Conservation (phyloP, 495 filamentous ascomycete genomes). For the Tetracladium setigerum region DNA sequence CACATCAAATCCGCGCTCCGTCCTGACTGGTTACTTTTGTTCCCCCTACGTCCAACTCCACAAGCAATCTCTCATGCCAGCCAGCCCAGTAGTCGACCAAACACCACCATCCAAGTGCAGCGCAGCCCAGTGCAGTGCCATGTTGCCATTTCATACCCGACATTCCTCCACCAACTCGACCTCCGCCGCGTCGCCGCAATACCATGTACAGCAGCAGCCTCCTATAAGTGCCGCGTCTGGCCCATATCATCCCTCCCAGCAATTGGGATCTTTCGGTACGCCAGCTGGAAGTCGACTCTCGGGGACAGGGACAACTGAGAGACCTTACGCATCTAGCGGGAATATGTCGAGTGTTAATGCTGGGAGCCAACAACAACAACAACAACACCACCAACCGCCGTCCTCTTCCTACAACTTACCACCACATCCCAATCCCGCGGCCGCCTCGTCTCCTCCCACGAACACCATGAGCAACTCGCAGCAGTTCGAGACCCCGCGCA, state of each 20-base stretch:
- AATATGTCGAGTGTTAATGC: conserved; percentile 8
- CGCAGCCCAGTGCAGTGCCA: no score
- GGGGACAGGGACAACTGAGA: conserved; percentile 27
- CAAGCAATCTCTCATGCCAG: no score
- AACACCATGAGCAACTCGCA: conserved; percentile 31
- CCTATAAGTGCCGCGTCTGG: conserved; percentile 18
- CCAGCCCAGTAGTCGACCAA: no score
- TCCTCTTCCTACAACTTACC: conserved; percentile 4
- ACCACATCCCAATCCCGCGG: conserved; percentile 11
- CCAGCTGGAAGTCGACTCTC: conserved; percentile 31
- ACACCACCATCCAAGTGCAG: no score
- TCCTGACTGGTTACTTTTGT: no score
- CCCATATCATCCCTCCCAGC: conserved; percentile 34
- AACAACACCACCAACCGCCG: no score
- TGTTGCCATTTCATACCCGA: conserved; percentile 11
- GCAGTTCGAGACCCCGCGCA: conserved; percentile 47
- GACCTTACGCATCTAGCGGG: conserved; percentile 19
- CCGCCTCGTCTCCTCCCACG: conserved; percentile 8
- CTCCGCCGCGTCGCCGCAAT: conserved; percentile 9
- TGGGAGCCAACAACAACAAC: conserved; percentile 11
- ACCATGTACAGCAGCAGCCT: conserved; percentile 8
- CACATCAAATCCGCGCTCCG: no score
- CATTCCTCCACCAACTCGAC: conserved; percentile 5
- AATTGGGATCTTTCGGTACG: conserved; percentile 41
- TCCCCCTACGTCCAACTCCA: no score